These are phyloP conservation scores for Penicillium psychrofluorescens DNA, from an alignment of 495 filamentous ascomycete genomes.

Conservation along the genomic window DNA sequence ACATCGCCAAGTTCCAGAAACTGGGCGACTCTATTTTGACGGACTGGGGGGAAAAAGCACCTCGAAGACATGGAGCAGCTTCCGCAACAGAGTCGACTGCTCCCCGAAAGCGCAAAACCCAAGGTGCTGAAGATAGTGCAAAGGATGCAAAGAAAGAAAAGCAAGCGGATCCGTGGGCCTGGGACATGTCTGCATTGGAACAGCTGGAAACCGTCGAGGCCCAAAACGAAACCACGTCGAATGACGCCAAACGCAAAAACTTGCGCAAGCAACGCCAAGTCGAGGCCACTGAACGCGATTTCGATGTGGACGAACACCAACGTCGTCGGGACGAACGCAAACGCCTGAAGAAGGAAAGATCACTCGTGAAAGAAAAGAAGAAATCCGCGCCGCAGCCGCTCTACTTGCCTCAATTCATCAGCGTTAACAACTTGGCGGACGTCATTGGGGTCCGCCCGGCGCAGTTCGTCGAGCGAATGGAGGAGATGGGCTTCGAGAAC, in stretches of 20 bases:
- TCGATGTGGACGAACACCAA: slow-evolving; percentile 25
- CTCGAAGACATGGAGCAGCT: neutral
- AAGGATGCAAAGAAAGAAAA: slow-evolving; percentile 3
- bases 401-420: slow-evolving; percentile 84
- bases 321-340: slow-evolving; percentile 33
- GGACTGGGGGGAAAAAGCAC: slow-evolving; percentile 2
- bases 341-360: slow-evolving; percentile 39
- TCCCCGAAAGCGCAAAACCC: too few species aligned
- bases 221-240: slow-evolving; percentile 1
- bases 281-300: slow-evolving; percentile 28
- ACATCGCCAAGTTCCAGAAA: slow-evolving; percentile 14
- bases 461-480: slow-evolving; percentile 67
- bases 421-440: slow-evolving; percentile 73
- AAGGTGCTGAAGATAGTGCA: neutral
- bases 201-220: slow-evolving; percentile 12
- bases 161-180: slow-evolving; percentile 22
- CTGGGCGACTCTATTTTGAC: slow-evolving; percentile 9
- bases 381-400: slow-evolving; percentile 51
- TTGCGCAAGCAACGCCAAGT: slow-evolving; percentile 13
- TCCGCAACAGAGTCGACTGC: neutral
- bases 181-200: slow-evolving; percentile 28
- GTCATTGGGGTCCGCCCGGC: slow-evolving; percentile 65
- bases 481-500: slow-evolving; percentile 71
- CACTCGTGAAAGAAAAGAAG: slow-evolving; percentile 20
- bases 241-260: slow-evolving; percentile 6